Conservation (phyloP, 2,329 filamentous ascomycete species). For the Hortaea sp. region DNA sequence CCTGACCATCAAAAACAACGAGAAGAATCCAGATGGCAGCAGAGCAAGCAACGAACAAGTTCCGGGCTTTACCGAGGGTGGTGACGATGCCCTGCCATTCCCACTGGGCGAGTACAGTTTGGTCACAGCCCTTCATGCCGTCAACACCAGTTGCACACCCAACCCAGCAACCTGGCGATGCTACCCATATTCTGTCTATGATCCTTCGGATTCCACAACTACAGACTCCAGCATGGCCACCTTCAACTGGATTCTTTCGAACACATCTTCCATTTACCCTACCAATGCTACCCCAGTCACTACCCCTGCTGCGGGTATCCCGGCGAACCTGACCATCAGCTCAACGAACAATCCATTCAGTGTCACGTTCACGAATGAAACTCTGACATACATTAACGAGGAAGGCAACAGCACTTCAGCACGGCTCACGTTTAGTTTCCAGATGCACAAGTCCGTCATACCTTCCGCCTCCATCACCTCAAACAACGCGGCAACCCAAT, state of each 20-base stretch:
- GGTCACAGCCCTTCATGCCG: slow-evolving; percentile 46
- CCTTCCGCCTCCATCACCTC: slow-evolving; percentile 36
- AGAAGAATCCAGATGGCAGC: slow-evolving; percentile 7
- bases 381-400: slow-evolving; percentile 40
- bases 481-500: slow-evolving; percentile 41
- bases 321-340: slow-evolving; percentile 33
- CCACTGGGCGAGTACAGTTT: slow-evolving; percentile 55
- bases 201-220: slow-evolving; percentile 17
- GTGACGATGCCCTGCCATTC: slow-evolving; percentile 31
- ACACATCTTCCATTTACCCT: slow-evolving; percentile 28
- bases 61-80: slow-evolving; percentile 2
- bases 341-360: slow-evolving; percentile 47
- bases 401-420: slow-evolving; percentile 37
- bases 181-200: slow-evolving; percentile 46
- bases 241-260: slow-evolving; percentile 53
- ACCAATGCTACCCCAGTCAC: slow-evolving; percentile 44
- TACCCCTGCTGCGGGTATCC: slow-evolving; percentile 37
- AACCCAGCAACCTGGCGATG: slow-evolving; percentile 52
- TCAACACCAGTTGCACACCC: slow-evolving; percentile 48
- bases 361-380: slow-evolving; percentile 45
- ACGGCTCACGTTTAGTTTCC: slow-evolving; percentile 48
- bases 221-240: slow-evolving; percentile 34
- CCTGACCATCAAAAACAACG: slow-evolving; percentile 17
- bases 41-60: neutral
- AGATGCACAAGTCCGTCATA: slow-evolving; percentile 43